Evolutionary conservation across 768 basidiomycete species (phyloP).

Genomic region (Leccinum disarticulatum): DNA sequence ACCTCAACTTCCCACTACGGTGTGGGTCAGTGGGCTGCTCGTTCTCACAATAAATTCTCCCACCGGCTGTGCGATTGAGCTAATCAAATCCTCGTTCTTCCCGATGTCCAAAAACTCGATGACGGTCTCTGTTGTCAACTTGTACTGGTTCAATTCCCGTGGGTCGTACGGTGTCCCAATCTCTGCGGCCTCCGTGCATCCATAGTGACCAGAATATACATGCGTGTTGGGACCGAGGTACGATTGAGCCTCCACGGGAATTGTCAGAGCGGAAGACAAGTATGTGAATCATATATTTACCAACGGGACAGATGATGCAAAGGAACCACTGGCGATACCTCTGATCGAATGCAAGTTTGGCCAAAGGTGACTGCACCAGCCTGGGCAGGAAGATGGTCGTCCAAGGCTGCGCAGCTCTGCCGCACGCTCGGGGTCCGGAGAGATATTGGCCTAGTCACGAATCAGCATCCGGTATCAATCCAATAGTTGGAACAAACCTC

Average conservation of each 20-base stretch:
- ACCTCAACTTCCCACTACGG: not conserved
- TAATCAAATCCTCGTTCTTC: not conserved
- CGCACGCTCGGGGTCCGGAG: not conserved
- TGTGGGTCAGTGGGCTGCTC: not conserved
- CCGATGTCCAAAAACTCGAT: not conserved
- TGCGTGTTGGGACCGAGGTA: not conserved
- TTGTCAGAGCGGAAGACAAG: not conserved
- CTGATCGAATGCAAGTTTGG: not conserved
- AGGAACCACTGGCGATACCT: not conserved
- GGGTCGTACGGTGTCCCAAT: not conserved
- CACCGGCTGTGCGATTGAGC: not conserved
- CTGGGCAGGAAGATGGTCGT: not conserved
- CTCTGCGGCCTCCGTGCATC: not conserved
- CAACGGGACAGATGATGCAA: not conserved
- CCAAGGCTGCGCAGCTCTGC: not conserved
- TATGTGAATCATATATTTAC: not conserved
- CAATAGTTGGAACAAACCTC: not conserved
- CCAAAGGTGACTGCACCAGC: not conserved
- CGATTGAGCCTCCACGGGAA: not conserved
- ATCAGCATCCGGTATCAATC: not conserved
- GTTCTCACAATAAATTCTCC: not conserved
- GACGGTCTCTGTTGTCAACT: not conserved
- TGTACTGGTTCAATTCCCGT: not conserved
- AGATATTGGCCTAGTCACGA: not conserved
- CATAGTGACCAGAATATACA: not conserved